These are phyloP conservation scores for Ceratocystis papillata DNA, from an alignment of 2,329 filamentous ascomycete species.

Conservation along the genomic window DNA sequence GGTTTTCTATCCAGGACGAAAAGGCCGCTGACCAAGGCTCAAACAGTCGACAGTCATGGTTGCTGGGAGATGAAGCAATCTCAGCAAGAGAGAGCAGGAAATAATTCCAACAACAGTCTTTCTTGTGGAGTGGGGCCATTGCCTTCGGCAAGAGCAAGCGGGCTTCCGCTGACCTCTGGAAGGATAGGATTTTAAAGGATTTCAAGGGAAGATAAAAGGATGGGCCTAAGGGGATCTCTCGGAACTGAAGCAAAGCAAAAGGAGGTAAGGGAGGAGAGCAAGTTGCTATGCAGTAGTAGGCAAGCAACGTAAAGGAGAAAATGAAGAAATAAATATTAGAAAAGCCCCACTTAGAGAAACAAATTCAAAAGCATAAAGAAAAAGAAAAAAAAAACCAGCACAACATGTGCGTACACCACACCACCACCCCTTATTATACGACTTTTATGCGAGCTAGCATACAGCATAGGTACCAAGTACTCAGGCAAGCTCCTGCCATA, in stretches of 20 bases:
- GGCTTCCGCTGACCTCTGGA: not conserved
- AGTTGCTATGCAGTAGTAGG: not conserved
- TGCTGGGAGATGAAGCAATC: slow-evolving; percentile 11
- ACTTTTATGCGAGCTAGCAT: no score
- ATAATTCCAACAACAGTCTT: not conserved
- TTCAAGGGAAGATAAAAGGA: slow-evolving; percentile 10
- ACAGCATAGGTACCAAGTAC: not conserved
- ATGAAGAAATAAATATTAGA: not conserved
- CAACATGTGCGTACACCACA: not conserved
- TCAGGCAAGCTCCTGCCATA: not conserved
- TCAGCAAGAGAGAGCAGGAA: not conserved
- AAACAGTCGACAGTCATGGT: not conserved
- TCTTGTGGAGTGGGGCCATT: not conserved
- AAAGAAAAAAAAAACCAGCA: not conserved
- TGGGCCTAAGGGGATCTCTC: slow-evolving; percentile 11
- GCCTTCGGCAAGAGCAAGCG: slow-evolving; percentile 10
- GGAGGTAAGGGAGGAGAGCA: not conserved
- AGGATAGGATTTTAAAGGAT: not conserved
- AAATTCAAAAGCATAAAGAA: not conserved
- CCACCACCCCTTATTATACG: no score
- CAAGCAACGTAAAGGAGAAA: not conserved
- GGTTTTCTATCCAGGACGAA: not conserved
- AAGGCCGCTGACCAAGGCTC: not conserved
- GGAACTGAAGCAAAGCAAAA: not conserved
- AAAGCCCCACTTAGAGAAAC: not conserved